Evolutionary conservation across 306 rosid species (phyloP), one percentile per base, ranked within the genome.

Genomic region (Vicia villosa): DNA sequence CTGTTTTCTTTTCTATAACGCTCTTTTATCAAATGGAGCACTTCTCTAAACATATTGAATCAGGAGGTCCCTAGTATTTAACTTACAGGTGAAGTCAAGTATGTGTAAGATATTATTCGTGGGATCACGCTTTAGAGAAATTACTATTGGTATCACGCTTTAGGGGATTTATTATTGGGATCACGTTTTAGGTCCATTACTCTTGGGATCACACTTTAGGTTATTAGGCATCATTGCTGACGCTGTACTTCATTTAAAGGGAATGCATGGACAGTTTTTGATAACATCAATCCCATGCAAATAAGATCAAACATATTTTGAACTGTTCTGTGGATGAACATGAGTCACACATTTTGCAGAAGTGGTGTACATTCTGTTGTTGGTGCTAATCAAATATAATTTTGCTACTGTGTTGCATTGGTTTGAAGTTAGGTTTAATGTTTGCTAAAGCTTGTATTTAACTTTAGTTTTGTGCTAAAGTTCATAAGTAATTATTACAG

Each of bases 1-100:
- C 77, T 81, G 96, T 88, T 82, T 85, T 84, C 86, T 86, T 82
- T 74, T 77, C 80, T 77, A 26, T 82, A 76, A 83, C 76, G 79
- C 70, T 71, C 67, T 81, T 82, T 64, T 61, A 64, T 74, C 54
- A 70, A 45, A 46, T 79, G 82, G 90, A 81, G 83, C 74, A 56
- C 63, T 68, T 81, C 65, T 77, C 74, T 63, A 73, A 72, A 66
- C 75, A 20, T 67, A 72, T 85, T 79, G 82, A 74, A 78, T 80
- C 71, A 57, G 82, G 83, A 76, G 62, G 78, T 66, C 63, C 37
- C 30, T 72, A 68, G 83, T 62, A 81, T 81, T 75, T 73, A 67
- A 62, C 79, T 60, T 74, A 47, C 70, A 63, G 52, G 75, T 74
- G 65, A 62, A 64, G 81, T 79, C 77, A 63, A 81, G 78, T 69